Evolutionary conservation across 352 stramenopile species (phyloP).

Genomic region (Phytopythium sindhum): DNA sequence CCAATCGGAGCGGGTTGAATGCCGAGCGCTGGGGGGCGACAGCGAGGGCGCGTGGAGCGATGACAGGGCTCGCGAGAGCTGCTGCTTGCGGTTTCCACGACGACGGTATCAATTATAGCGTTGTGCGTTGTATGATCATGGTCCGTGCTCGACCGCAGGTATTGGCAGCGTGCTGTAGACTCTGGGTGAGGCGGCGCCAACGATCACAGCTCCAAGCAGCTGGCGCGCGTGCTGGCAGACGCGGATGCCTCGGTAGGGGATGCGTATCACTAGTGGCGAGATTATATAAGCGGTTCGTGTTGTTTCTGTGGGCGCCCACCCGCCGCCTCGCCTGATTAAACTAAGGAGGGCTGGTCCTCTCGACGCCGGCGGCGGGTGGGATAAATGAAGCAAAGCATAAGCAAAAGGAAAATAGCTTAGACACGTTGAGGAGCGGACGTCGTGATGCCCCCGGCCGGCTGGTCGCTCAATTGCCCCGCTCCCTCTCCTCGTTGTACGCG

Average conservation of each 20-base stretch:
- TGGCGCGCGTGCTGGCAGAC: no score
- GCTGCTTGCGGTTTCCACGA: no score
- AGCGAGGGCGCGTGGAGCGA: no score
- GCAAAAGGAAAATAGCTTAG: conserved; percentile 7
- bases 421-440: background rate
- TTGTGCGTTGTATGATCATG: no score
- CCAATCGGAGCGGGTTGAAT: background rate
- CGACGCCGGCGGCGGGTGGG: background rate
- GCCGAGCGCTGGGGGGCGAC: background rate
- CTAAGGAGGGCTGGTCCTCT: background rate
- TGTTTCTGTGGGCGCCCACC: background rate
- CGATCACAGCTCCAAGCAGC: no score
- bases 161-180: no score
- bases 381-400: conserved; percentile 5
- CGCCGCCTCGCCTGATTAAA: background rate
- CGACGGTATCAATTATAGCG: no score
- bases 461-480: background rate
- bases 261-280: background rate
- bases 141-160: no score
- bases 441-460: background rate
- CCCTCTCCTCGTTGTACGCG: conserved; percentile 1
- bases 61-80: no score
- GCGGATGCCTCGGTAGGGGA: no score
- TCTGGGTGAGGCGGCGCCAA: background rate
- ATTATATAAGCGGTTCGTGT: conserved; percentile 4